These are phyloP conservation scores for Psophocarpus tetragonolobus DNA, from an alignment of 306 rosid genomes.

Conservation along the genomic window DNA sequence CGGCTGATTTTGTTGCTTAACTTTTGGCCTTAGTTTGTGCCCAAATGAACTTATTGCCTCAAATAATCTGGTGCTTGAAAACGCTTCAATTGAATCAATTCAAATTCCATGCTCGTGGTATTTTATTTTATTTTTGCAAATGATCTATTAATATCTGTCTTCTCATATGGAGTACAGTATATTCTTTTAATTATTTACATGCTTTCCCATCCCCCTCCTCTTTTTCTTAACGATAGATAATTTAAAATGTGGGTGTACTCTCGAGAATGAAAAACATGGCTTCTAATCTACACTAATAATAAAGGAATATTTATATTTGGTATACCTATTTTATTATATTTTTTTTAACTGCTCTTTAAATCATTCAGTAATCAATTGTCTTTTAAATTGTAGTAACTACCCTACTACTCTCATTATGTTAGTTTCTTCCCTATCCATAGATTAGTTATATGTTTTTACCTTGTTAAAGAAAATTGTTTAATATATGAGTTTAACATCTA, in stretches of 20 bases:
- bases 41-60: not conserved
- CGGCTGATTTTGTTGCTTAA: constrained; percentile 11
- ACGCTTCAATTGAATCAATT: not conserved
- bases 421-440: no score
- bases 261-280: not conserved
- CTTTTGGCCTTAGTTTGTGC: not conserved
- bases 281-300: not conserved
- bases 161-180: not conserved
- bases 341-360: no score
- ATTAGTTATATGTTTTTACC: no score
- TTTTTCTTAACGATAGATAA: not conserved
- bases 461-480: no score
- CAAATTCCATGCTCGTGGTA: not conserved
- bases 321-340: no score
- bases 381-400: no score
- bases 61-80: not conserved
- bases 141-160: not conserved
- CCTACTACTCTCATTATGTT: no score
- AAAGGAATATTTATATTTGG: no score
- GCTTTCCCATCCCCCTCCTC: not conserved
- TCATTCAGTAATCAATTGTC: no score
- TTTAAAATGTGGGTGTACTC: not conserved
- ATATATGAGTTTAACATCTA: no score
- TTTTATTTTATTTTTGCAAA: not conserved
- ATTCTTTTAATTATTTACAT: not conserved